Evolutionary conservation across 2,329 filamentous ascomycete genomes (phyloP), one percentile per base, ranked within the genome.

Genomic region (Tolypocladium inflatum): DNA sequence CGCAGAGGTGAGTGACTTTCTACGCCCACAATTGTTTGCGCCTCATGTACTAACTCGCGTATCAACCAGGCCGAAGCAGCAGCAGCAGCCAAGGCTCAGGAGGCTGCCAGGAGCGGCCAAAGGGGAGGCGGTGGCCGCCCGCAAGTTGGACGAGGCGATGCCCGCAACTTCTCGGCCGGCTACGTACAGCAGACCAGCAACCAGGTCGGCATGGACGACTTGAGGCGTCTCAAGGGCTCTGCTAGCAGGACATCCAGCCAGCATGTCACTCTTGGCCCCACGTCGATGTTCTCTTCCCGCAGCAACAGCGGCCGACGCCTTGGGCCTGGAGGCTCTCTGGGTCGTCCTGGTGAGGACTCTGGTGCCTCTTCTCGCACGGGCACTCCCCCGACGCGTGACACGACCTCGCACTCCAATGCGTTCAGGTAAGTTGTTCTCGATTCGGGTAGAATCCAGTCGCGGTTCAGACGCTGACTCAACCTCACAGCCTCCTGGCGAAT

Each of bases 231-330:
- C 66, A 90, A 88, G 76, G 80, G 80, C 50, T 78, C 78, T 38
- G 76, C 80, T 54, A 82, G 80, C 77, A 78, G 83, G 67, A 71
- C 81, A 61, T 70, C 86, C 71, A 80, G 84, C 80, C 74, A 86
- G 74, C 80, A 84, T 74, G 73, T 85, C 68, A 77, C 82, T 66
- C 75, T 97, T 63, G 92, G 91, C 37, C 93, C 94, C 15, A 88
- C 88, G 56, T 92, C 90, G 61, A 89, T 96, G 81, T 89, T 97
- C 67, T 86, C 84, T 63, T 90, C 88, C n/a, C 87, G 94, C 63
- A 95, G 90, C 78, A 93, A 91, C 78, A 97, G 92, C 70, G 90
- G 91, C 63, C 86, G 91, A 64, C 86, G 87, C 70, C 81, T 94
- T 65, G 89, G 89, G 60, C 89, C 89, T 63, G 87, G 87, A 67